phyloP scores from a whole-genome alignment of 2,329 filamentous ascomycete species.

The Apiospora arundinis region DNA sequence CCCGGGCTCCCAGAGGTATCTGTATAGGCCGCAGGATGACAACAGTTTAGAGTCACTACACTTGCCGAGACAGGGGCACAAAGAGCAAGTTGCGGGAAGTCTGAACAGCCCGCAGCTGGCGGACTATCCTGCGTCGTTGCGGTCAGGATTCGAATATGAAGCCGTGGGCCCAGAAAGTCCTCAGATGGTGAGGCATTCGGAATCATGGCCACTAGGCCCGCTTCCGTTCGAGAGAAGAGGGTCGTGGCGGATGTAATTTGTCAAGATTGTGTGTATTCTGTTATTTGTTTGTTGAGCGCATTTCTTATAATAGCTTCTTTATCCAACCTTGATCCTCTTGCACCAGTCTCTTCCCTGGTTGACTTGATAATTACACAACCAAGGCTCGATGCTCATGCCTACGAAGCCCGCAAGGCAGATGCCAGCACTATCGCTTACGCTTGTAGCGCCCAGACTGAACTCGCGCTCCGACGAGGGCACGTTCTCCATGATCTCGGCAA shows the following conservation, averaged over 20 bases:
- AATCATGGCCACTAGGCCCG: not conserved
- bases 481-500: constrained; percentile 89
- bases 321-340: constrained; percentile 56
- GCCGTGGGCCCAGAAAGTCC: not conserved
- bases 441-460: constrained; percentile 88
- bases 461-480: constrained; percentile 81
- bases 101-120: not conserved
- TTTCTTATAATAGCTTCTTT: constrained; percentile 26
- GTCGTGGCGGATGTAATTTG: not conserved
- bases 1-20: not conserved
- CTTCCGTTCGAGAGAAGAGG: not conserved
- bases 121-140: not conserved
- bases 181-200: not conserved
- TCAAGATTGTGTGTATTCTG: not conserved
- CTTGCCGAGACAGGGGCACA: not conserved
- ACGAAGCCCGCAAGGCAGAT: constrained; percentile 89
- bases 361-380: constrained; percentile 85
- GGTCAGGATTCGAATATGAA: not conserved
- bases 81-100: too few species aligned
- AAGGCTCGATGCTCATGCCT: constrained; percentile 81
- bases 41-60: not conserved
- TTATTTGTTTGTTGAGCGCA: not conserved
- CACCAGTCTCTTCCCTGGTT: constrained; percentile 80
- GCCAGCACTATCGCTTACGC: constrained; percentile 88
- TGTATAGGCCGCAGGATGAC: not conserved